Evolutionary conservation across 2,329 filamentous ascomycete genomes (phyloP).

Genomic region (Cordyceps militaris): DNA sequence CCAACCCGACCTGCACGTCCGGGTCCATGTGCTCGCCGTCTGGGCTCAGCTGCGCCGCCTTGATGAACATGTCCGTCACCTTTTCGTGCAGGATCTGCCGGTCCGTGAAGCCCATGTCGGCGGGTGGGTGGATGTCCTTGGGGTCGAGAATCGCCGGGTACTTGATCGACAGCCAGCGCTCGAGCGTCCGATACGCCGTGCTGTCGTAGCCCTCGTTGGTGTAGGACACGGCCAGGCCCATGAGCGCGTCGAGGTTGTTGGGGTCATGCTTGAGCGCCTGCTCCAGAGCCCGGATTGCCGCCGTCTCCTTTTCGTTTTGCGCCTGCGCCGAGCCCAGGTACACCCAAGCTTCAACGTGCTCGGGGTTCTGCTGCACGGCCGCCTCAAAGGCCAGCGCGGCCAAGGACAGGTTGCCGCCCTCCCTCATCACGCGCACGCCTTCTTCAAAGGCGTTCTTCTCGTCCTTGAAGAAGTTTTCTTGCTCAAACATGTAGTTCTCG

Average conservation of each 20-base stretch:
- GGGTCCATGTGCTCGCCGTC: constrained; percentile 95
- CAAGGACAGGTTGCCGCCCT: constrained; percentile 88
- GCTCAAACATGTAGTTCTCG: constrained; percentile 90
- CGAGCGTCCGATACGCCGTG: constrained; percentile 89
- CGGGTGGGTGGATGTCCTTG: constrained; percentile 62
- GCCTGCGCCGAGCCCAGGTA: constrained; percentile 87
- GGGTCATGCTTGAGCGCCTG: constrained; percentile 84
- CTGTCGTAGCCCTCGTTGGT: constrained; percentile 99
- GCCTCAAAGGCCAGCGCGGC: constrained; percentile 94
- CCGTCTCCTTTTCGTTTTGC: constrained; percentile 97
- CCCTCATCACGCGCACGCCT: constrained; percentile 85
- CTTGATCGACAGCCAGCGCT: constrained; percentile 93
- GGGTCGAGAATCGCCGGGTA: constrained; percentile 78
- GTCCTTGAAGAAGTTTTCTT: constrained; percentile 82
- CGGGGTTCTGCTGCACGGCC: constrained; percentile 80
- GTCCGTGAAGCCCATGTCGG: constrained; percentile 92
- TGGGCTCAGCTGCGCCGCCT: constrained; percentile 84
- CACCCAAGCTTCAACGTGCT: constrained; percentile 89
- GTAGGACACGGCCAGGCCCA: constrained; percentile 94
- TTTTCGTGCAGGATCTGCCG: constrained; percentile 82
- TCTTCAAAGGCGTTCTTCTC: constrained; percentile 84
- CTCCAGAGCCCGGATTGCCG: constrained; percentile 88
- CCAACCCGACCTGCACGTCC: constrained; percentile 93
- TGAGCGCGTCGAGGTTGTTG: constrained; percentile 78
- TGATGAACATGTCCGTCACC: constrained; percentile 84